Evolutionary conservation across 2,329 filamentous ascomycete genomes (phyloP), one percentile per base, ranked within the genome.

Genomic region (Dryadomyces sulphureus): DNA sequence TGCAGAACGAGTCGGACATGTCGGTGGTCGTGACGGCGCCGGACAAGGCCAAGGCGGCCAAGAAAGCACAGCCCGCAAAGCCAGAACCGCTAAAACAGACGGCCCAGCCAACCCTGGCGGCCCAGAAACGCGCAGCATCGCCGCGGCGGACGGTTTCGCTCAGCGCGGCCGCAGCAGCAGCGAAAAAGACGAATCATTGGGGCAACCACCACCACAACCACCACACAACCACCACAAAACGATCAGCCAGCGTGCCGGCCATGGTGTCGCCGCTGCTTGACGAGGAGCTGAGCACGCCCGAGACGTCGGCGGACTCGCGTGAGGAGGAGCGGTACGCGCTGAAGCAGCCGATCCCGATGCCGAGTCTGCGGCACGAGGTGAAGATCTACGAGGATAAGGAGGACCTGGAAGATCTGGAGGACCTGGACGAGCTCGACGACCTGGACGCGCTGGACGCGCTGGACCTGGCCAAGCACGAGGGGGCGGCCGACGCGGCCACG

Each of bases 1-100:
- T 54, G 25, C 52, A 54, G 38, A 52, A 54, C 48, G 52, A 52
- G 34, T 53, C 52, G 1, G 51, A 54, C 36, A 43, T 51, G 43
- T 54, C 52, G 6, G 30, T 49, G 5, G 36, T 49, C 43, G 44
- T 54, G 46, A 43, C 47, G 8, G 19, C 45, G 45, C 32, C 21
- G 9, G 38, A 20, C 12, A 43, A 21, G 24, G 41, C 41, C 12
- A 34, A 45, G 25, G 16, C 45, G 7, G 41, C 34, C 48, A 17
- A 45, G 38, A 7, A 47, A 48, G 30, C 34, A 24, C 38, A 39
- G 32, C 32, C 32, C 5, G 32, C 32, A 6, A 11, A 14, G 11
- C 27, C 27, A 32, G 27, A 32, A 4, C 6, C 27, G 4, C 27
- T 12, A 14, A 32, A 9, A 32, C 27, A 25, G 38, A 11, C 21